Evolutionary conservation across 2,329 filamentous ascomycete genomes (phyloP), one percentile per base, ranked within the genome.

Genomic region (Ilyonectria destructans): DNA sequence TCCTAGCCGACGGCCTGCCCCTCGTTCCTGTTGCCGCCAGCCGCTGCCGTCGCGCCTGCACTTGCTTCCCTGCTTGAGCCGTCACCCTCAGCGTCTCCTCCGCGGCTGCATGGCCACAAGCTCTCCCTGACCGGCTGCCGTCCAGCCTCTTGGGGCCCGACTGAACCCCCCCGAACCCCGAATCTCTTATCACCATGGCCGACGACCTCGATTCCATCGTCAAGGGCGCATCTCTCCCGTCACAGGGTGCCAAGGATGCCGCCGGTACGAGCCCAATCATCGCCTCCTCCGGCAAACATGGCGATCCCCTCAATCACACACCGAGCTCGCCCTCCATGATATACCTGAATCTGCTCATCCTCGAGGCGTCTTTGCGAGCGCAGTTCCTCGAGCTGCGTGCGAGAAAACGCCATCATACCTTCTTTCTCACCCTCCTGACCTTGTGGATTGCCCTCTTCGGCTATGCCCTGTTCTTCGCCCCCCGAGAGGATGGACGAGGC

Each of bases 281-380:
- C 71, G 80, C 85, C 71, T 74, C 83, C 71, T 73, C 84, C 74
- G 76, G 75, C 74, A 87, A 86, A 75, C 81, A 85, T 31, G 83
- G 84, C 78, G 94, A 97, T 79, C 94, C 94, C 31, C 88, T 96
- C 70, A 91, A 91, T 75, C 90, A 92, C 69, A 90, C 96, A 17
- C 95, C 95, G n/a, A 96, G 93, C 78, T 94, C 94, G 17, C 95
- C 95, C 52, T 94, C 94, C 62, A 96, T 97, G 86, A 98, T 99
- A 78, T 99, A 99, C 84, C 91, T 99, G 77, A 99, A 99, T 82
- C 92, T 99, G 26, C 89, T 99, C 67, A 97, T 99, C 76, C 93
- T 99, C 81, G 96, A 99, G 81, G 95, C 94, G 56, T 97, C 95
- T 6, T 86, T 99, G 40, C 94, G 96, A 72, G 92, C 94, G 26